These are phyloP conservation scores for Coemansia sp. DNA, from an alignment of 192 early-diverging fungal species.

Conservation along the genomic window DNA sequence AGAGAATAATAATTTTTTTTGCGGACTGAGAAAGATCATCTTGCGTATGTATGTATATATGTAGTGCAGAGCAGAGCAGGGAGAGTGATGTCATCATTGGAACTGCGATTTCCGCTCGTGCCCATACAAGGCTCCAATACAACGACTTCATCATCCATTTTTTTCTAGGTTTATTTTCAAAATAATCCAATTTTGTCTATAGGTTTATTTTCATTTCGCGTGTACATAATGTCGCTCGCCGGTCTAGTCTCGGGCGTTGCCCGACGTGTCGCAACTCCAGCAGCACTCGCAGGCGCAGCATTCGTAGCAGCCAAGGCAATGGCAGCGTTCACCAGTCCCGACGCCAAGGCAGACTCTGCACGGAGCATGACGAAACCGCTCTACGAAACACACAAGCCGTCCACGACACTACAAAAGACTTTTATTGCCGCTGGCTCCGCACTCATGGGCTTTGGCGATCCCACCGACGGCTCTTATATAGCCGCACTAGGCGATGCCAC, in stretches of 20 bases:
- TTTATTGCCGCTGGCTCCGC: slow-evolving; percentile 75
- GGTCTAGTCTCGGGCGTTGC: slow-evolving; percentile 22
- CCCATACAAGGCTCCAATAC: too few species aligned
- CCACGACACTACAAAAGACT: slow-evolving; percentile 61
- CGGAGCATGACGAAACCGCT: slow-evolving; percentile 47
- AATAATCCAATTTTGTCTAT: too few species aligned
- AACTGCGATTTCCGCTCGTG: too few species aligned
- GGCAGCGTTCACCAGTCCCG: slow-evolving; percentile 49
- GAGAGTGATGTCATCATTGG: neutral
- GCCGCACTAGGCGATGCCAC: slow-evolving; percentile 84
- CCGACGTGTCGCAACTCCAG: slow-evolving; percentile 24
- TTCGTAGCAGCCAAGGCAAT: slow-evolving; percentile 28
- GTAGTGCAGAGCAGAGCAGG: neutral
- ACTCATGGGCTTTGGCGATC: slow-evolving; percentile 72
- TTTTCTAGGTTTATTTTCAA: too few species aligned
- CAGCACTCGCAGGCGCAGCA: slow-evolving; percentile 31
- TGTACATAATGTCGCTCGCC: slow-evolving; percentile 23
- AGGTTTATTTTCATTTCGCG: too few species aligned
- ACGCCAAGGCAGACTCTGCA: slow-evolving; percentile 29
- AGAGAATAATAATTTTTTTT: neutral
- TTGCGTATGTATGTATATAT: neutral
- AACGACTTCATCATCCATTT: too few species aligned
- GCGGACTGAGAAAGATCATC: neutral
- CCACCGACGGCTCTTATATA: slow-evolving; percentile 58
- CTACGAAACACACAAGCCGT: slow-evolving; percentile 64